Evolutionary conservation across 2,329 filamentous ascomycete genomes (phyloP).

Genomic region (Exophiala dermatitidis): DNA sequence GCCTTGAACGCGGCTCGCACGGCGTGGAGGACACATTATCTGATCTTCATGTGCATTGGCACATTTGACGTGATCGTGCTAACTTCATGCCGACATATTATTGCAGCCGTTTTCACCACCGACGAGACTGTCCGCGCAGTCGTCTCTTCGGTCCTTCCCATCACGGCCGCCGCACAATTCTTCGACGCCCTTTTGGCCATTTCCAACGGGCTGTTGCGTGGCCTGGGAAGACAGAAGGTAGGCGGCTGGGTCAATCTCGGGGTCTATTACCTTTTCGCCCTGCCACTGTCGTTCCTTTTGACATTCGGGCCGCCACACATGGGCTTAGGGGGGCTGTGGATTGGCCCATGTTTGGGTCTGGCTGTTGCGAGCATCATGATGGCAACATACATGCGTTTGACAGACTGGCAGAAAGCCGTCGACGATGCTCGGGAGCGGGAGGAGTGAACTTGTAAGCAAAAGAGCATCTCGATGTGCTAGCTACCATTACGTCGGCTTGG

Average conservation of each 20-base stretch:
- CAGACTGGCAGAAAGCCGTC: conserved; percentile 47
- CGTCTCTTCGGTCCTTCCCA: conserved; percentile 58
- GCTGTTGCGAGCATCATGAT: conserved; percentile 72
- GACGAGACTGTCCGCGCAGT: conserved; percentile 56
- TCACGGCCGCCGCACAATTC: conserved; percentile 72
- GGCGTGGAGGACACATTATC: conserved; percentile 61
- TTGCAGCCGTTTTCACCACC: conserved; percentile 62
- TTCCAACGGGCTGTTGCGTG: conserved; percentile 68
- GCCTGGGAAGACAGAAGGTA: conserved; percentile 71
- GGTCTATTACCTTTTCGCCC: conserved; percentile 68
- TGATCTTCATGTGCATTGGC: conserved; percentile 56
- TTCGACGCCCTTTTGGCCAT: conserved; percentile 67
- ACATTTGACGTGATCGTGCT: conserved; percentile 63
- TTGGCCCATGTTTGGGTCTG: conserved; percentile 54
- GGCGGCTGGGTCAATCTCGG: conserved; percentile 73
- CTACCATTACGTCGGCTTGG: neutral
- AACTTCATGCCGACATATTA: conserved; percentile 54
- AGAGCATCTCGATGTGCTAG: neutral
- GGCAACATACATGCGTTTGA: conserved; percentile 55
- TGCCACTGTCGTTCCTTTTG: conserved; percentile 65
- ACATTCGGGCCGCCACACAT: conserved; percentile 61
- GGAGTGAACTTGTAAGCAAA: conserved; percentile 12
- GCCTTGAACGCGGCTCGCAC: conserved; percentile 66
- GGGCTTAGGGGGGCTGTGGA: conserved; percentile 68
- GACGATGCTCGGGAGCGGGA: conserved; percentile 40